Base-by-base conservation (phyloP, 2,329 filamentous ascomycete genomes). In the Macrophomina pseudophaseolina region DNA sequence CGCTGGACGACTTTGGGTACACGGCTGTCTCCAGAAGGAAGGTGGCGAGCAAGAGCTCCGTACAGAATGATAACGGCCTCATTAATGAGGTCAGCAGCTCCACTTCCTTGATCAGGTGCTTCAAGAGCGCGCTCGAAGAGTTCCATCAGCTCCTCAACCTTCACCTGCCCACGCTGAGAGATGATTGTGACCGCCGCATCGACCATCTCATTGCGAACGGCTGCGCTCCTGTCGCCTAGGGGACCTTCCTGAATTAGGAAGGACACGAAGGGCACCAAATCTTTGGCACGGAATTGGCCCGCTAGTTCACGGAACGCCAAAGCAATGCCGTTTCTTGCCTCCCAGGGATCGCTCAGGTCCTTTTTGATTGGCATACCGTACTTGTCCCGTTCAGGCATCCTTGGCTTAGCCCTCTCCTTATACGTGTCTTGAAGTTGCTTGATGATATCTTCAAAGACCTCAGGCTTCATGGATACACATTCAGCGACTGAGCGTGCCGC, bases 51-150 rank as follows among this genome's bases (percentile, higher is more conserved):
- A 44, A 99, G 82, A 62, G 96, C 94, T 76, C 95, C 95, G 73
- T 99, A 99, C 77, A 99, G 90, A 72, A 99, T 95, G 72, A 99
- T 94, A 63, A 99, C 94, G 18, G 96, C 95, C 80, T 99, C 95
- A 72, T 97, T 97, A 69, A 98, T 91, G 68, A 93, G 88, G 78
- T 99, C 96, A 18, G 92, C 90, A 64, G 90, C 88, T 71, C 94
- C 88, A 0, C 90, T 93, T 66, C 89, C 90, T 75, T 91, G 92
- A 76, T 95, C 92, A 2, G 93, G 91, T 2, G 88, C 89, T 74
- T 94, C 93, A n/a, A 99, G 84, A 0, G 92, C 93, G 30, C 85
- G 86, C 78, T 99, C 95, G 74, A 98, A 96, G 14, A 94, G 89
- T 73, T 90, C 88, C 94, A 99, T 99, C 65, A 99, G 82, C 70